Percentiles rank a stretch among this genome's conserved stretches.
phyloP scores from a whole-genome alignment of 192 early-diverging fungal species.

The Entrophospora sp. region DNA sequence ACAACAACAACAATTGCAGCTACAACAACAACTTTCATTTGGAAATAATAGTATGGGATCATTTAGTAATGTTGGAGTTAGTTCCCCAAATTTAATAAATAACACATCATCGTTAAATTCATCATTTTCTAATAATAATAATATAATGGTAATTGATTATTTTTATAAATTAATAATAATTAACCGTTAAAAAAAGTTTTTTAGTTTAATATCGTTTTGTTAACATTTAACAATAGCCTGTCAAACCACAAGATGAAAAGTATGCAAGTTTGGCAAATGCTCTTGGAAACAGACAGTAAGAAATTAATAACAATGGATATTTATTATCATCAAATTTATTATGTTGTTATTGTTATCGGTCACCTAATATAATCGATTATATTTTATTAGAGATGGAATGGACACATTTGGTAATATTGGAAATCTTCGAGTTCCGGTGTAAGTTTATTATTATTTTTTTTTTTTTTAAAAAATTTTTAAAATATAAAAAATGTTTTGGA shows the following conservation, averaged over 20 bases:
- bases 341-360: not conserved
- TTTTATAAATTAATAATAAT: not conserved
- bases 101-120: not conserved
- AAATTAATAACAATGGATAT: not conserved
- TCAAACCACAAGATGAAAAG: slow-evolving; percentile 3
- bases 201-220: not conserved
- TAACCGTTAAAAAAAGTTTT: not conserved
- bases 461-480: not conserved
- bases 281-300: not conserved
- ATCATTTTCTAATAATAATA: not conserved
- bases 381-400: slow-evolving; percentile 33
- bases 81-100: not conserved
- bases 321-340: not conserved
- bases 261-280: not conserved
- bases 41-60: not conserved
- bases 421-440: slow-evolving; percentile 41
- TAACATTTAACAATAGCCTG: not conserved
- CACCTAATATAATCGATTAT: not conserved
- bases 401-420: slow-evolving; percentile 51
- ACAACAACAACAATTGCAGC: slow-evolving; percentile 9
- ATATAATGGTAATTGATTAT: not conserved
- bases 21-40: slow-evolving; percentile 19
- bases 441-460: slow-evolving; percentile 16
- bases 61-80: not conserved
- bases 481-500: not conserved